A percentile compares a stretch with the other conserved stretches of the same genome.
Conservation (phyloP, 129 eudicot species). For the Flaveria bidentis region DNA sequence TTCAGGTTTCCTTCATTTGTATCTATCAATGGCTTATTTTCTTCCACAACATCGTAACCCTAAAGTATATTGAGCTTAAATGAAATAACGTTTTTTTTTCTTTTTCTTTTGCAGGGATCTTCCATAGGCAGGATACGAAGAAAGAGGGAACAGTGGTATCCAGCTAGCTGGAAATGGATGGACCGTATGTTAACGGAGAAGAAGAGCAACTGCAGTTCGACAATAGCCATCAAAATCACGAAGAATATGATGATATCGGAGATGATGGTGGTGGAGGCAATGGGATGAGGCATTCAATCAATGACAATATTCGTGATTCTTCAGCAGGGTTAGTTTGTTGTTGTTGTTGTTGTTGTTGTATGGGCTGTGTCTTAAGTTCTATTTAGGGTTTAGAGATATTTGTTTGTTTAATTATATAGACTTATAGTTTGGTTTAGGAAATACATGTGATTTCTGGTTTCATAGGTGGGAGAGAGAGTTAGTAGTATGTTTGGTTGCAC, state of each 20-base stretch:
- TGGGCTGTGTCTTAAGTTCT: conserved; percentile 49
- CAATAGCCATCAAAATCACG: conserved; percentile 37
- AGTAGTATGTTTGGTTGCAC: not conserved
- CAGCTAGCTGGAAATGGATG: conserved; percentile 47
- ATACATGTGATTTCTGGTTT: not conserved
- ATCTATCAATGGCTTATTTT: not conserved
- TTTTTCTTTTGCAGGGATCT: conserved; percentile 35
- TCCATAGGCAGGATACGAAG: conserved; percentile 27
- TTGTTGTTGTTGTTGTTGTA: conserved; percentile 2
- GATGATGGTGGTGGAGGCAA: conserved; percentile 62
- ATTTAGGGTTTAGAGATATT: conserved; percentile 37
- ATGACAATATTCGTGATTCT: conserved; percentile 58
- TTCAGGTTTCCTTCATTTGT: conserved; percentile 15
- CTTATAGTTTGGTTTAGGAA: conserved; percentile 33
- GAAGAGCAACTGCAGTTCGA: conserved; percentile 50
- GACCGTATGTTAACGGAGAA: conserved; percentile 47
- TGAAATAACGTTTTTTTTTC: conserved; percentile 22
- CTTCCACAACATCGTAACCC: not conserved
- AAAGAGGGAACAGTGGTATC: conserved; percentile 12
- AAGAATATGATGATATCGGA: conserved; percentile 46
- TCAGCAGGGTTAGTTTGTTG: conserved; percentile 90
- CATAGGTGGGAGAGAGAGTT: conserved; percentile 19
- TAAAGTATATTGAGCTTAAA: conserved; percentile 2
- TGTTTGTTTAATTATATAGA: conserved; percentile 26
- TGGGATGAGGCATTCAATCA: conserved; percentile 53